These are phyloP conservation scores for Beauveria asiatica DNA, from an alignment of 2,329 filamentous ascomycete genomes.

Conservation along the genomic window DNA sequence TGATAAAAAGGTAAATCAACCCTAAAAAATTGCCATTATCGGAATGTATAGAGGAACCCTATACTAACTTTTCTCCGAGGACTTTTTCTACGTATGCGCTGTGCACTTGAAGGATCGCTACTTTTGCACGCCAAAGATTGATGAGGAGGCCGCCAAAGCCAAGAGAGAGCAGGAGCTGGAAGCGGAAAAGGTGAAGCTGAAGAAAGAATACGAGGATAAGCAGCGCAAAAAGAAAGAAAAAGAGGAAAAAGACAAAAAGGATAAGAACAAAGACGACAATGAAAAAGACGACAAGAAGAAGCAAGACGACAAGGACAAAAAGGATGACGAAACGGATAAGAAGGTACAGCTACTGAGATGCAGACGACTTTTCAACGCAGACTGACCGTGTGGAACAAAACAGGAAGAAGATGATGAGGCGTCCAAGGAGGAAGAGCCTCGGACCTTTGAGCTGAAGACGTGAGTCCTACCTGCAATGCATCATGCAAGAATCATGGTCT, in stretches of 20 bases:
- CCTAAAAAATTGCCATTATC: not conserved
- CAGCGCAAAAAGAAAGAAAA: slow-evolving; percentile 62
- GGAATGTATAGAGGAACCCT: not conserved
- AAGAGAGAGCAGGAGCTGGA: slow-evolving; percentile 55
- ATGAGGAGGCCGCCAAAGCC: slow-evolving; percentile 55
- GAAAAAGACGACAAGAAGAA: slow-evolving; percentile 38
- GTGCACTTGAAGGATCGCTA: slow-evolving; percentile 73
- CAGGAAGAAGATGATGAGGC: slow-evolving; percentile 17
- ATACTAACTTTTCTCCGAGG: slow-evolving; percentile 31
- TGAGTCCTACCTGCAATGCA: slow-evolving; percentile 25
- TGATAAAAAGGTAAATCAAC: slow-evolving; percentile 66
- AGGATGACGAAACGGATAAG: slow-evolving; percentile 29
- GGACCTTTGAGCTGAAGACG: slow-evolving; percentile 80
- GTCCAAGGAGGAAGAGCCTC: slow-evolving; percentile 54
- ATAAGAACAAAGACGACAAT: slow-evolving; percentile 39
- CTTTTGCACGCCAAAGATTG: slow-evolving; percentile 70
- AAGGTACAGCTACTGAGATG: slow-evolving; percentile 15
- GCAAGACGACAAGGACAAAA: slow-evolving; percentile 31
- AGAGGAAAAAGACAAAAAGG: slow-evolving; percentile 47
- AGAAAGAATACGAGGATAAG: slow-evolving; percentile 71
- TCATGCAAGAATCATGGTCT: not conserved
- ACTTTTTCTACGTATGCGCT: slow-evolving; percentile 88
- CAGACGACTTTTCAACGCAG: not conserved
- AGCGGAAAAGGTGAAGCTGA: slow-evolving; percentile 54
- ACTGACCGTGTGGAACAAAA: not conserved